phyloP scores from a whole-genome alignment of 2,329 filamentous ascomycete species.

The Colletotrichum camelliae region DNA sequence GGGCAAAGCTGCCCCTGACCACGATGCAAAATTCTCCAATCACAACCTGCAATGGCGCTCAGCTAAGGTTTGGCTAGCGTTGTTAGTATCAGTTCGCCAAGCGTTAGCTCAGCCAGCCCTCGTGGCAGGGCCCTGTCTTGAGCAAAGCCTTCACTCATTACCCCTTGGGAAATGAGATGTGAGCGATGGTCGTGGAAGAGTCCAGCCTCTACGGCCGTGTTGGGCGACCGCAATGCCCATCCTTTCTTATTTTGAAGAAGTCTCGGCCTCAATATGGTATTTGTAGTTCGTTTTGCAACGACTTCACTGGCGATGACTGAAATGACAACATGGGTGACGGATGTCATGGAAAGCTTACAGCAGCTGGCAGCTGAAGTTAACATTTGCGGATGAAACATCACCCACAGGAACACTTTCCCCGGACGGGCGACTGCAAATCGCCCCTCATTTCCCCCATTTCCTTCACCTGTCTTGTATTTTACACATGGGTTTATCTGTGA shows the following conservation, averaged over 20 bases:
- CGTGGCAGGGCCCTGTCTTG: neutral
- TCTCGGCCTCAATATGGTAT: neutral
- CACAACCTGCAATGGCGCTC: neutral
- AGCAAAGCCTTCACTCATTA: neutral
- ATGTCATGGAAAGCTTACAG: neutral
- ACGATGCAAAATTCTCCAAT: neutral
- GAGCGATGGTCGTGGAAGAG: neutral
- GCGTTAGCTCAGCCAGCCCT: neutral
- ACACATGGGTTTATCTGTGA: neutral
- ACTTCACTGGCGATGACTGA: neutral
- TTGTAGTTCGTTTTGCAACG: neutral
- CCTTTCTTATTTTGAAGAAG: neutral
- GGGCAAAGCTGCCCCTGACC: neutral
- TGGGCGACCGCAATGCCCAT: neutral
- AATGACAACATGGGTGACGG: neutral
- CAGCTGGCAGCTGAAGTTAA: neutral
- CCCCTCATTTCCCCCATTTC: neutral
- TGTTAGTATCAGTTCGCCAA: neutral
- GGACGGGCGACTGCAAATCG: neutral
- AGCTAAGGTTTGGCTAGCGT: constrained; percentile 12
- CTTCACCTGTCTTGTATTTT: neutral
- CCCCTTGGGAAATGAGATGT: neutral
- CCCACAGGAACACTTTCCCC: neutral
- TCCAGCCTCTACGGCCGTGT: neutral
- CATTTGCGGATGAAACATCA: neutral